Base-by-base conservation (phyloP, 1,139 yeast species). In the Meyerozyma guilliermondii region DNA sequence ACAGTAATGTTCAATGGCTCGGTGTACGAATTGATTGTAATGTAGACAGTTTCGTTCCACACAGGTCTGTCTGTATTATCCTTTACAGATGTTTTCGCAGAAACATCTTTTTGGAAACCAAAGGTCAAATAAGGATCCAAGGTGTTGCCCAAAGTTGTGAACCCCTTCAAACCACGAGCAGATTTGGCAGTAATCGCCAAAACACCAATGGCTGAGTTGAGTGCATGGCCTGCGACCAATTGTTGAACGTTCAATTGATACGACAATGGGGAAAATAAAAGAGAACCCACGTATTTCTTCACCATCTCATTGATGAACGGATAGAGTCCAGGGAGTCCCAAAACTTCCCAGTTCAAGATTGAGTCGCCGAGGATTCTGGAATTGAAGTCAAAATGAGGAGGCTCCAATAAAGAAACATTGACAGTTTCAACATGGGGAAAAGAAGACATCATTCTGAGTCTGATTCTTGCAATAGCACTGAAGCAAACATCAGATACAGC, bases 361-460 rank as follows among this genome's bases (percentile, higher is more conserved):
- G 85, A 71, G 51, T 91, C 92, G 49, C 96, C 95, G 44, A 86
- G 67, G 16, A 86, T 71, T 51, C 77, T 83, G 40, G 87, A 74
- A 45, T 80, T 78, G 60, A 89, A 92, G 62, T 92, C 98, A 61
- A 89, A 80, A 50, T 81, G 75, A 16, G 98, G 97, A 31, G 95
- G 83, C 47, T 87, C 92, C 62, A 89, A 67, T 53, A 92, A 69
- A 18, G 95, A 82, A 28, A 91, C 79, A 58, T 87, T 92, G 17
- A 89, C 81, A 2, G 96, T 89, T 62, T 92, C 95, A 49, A 92
- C 71, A 63, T 92, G 98, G 4, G 98, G 98, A 65, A 86, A 89
- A 5, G 88, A 75, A 2, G 88, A 63, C 84, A 87, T 91, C 83
- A 92, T 81, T 71, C 92, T 85, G 60, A 92, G 63, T 57, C 97